phyloP scores from a whole-genome alignment of 2,329 filamentous ascomycete species.

The Allantophomopsis lycopodina region DNA sequence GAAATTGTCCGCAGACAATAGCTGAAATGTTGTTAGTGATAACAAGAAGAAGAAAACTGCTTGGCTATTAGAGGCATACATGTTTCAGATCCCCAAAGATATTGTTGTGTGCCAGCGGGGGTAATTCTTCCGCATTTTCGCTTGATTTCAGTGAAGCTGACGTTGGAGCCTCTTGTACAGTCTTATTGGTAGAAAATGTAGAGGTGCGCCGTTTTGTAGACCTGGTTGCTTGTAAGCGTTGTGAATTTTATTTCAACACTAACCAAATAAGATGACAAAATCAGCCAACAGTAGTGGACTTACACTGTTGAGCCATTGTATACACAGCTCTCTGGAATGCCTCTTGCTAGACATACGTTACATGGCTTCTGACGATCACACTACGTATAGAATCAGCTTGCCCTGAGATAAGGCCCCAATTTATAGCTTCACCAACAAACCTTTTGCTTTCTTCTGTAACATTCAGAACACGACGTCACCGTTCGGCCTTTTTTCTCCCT shows the following conservation, averaged over 20 bases:
- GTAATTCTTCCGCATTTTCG: not conserved
- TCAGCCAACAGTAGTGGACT: no score
- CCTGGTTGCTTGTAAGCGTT: not conserved
- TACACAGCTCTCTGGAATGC: not conserved
- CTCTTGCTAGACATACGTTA: not conserved
- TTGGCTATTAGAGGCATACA: not conserved
- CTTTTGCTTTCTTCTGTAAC: slow-evolving; percentile 1
- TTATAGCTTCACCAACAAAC: not conserved
- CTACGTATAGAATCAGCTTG: not conserved
- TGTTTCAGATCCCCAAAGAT: not conserved
- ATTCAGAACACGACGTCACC: slow-evolving; percentile 1
- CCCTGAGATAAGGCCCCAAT: no score
- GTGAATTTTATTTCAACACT: not conserved
- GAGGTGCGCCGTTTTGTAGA: not conserved
- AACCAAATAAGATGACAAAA: not conserved
- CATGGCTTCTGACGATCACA: slow-evolving; percentile 1
- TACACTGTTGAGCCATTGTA: not conserved
- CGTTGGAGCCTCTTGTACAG: no score
- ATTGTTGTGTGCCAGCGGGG: not conserved
- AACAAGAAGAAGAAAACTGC: not conserved
- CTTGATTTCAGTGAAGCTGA: no score
- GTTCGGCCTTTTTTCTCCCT: not conserved
- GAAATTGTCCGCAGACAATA: not conserved
- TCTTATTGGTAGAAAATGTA: no score
- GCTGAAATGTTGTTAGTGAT: not conserved